phyloP scores from a whole-genome alignment of 352 stramenopile species.

The Phytophthora lateralis region DNA sequence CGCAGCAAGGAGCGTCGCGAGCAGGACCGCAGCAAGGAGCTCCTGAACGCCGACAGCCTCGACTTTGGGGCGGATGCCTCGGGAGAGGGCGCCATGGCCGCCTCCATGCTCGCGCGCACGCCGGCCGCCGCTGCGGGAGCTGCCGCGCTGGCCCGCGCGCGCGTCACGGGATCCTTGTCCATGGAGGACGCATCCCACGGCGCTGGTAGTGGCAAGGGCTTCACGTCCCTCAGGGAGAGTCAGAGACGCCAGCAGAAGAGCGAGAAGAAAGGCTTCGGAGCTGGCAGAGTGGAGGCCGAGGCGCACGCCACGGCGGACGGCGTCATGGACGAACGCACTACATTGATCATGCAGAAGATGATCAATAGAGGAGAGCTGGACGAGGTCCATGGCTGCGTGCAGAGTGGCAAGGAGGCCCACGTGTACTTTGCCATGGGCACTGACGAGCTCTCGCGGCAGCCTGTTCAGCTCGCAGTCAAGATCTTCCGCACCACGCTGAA shows the following conservation, averaged over 20 bases:
- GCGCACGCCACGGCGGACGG: constrained; percentile 68
- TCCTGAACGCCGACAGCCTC: constrained; percentile 53
- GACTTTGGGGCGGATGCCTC: constrained; percentile 17
- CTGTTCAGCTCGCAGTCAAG: constrained; percentile 63
- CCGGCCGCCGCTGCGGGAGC: constrained; percentile 20
- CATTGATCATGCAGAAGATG: constrained; percentile 75
- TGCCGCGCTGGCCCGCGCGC: constrained; percentile 25
- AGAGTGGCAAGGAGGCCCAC: constrained; percentile 84
- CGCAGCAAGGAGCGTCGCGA: constrained; percentile 41
- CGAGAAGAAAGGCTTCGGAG: constrained; percentile 57
- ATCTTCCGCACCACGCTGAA: constrained; percentile 88
- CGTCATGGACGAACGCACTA: constrained; percentile 80
- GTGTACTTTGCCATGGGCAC: constrained; percentile 77
- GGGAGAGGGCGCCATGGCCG: constrained; percentile 12
- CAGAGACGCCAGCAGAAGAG: constrained; percentile 59
- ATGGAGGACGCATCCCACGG: constrained; percentile 50
- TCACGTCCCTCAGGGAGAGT: constrained; percentile 63
- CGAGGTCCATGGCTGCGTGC: constrained; percentile 75
- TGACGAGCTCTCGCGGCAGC: constrained; percentile 47
- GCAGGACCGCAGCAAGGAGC: constrained; percentile 36
- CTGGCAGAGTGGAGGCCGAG: constrained; percentile 54
- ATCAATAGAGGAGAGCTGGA: constrained; percentile 72
- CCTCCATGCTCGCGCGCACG: constrained; percentile 32
- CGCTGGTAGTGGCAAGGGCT: constrained; percentile 46
- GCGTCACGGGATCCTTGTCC: constrained; percentile 36